Evolutionary conservation across 129 eudicot genomes (phyloP).

Genomic region (Smallanthus sonchifolius): DNA sequence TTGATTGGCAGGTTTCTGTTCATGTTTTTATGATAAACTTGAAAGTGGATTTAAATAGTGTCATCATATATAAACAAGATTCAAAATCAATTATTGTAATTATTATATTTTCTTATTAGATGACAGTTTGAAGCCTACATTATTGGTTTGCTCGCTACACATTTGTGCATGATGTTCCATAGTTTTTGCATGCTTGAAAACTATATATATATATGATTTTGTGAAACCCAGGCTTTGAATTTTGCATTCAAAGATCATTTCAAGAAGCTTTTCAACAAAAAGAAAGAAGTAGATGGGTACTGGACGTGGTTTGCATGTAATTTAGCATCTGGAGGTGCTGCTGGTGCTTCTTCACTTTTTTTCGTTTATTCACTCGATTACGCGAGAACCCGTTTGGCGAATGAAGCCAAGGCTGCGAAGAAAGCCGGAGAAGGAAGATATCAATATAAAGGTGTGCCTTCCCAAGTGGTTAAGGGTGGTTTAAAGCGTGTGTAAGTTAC

Average conservation of each 20-base stretch:
- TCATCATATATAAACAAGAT: neutral
- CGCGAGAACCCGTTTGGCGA: constrained; percentile 62
- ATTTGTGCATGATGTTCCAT: neutral
- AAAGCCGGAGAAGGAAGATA: constrained; percentile 47
- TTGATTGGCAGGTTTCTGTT: constrained; percentile 7
- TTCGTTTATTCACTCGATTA: constrained; percentile 68
- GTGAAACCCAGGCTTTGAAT: constrained; percentile 43
- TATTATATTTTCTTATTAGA: neutral
- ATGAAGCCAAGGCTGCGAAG: constrained; percentile 57
- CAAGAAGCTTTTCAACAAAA: constrained; percentile 54
- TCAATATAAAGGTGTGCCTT: too few relatives aligned
- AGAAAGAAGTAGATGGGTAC: constrained; percentile 56
- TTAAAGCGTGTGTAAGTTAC: too few relatives aligned
- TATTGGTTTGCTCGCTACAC: neutral
- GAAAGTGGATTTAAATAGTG: neutral
- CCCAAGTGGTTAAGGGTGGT: too few relatives aligned
- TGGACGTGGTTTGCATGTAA: constrained; percentile 74
- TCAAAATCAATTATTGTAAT: neutral
- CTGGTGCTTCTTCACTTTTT: constrained; percentile 61
- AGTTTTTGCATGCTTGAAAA: neutral
- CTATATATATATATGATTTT: neutral
- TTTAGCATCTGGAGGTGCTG: constrained; percentile 62
- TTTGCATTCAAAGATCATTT: constrained; percentile 67
- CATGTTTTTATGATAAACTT: neutral
- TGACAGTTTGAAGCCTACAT: neutral